A percentile compares a stretch with the other conserved stretches of the same genome.
Evolutionary conservation across 2,329 filamentous ascomycete genomes (phyloP).

Genomic region (Cladophialophora chaetospira): DNA sequence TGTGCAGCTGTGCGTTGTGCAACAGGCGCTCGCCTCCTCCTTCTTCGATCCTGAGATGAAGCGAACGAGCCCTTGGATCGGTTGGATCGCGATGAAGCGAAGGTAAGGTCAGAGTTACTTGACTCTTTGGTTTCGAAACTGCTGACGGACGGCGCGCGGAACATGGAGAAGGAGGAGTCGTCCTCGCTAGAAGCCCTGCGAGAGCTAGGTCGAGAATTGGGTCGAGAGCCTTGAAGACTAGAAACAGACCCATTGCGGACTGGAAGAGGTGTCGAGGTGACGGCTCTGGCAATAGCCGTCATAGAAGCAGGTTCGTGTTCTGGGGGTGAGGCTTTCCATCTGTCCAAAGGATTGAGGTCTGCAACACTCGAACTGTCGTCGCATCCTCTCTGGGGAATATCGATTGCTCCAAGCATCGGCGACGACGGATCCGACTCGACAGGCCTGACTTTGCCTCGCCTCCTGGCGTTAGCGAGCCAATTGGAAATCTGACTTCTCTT

Average conservation of each 20-base stretch:
- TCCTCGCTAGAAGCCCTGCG: conserved; percentile 49
- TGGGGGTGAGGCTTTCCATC: conserved; percentile 70
- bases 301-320: conserved; percentile 69
- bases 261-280: conserved; percentile 47
- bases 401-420: conserved; percentile 69
- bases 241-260: conserved; percentile 26
- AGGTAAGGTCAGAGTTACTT: conserved; percentile 56
- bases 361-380: conserved; percentile 47
- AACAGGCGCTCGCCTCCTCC: conserved; percentile 54
- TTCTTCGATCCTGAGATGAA: conserved; percentile 61
- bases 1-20: conserved; percentile 45
- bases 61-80: conserved; percentile 59
- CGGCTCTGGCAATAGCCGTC: conserved; percentile 64
- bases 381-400: conserved; percentile 66
- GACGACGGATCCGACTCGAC: conserved; percentile 60
- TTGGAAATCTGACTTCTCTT: conserved; percentile 84
- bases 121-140: conserved; percentile 59
- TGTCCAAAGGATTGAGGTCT: conserved; percentile 65
- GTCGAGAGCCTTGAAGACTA: conserved; percentile 35
- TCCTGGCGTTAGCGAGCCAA: conserved; percentile 87
- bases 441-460: conserved; percentile 74
- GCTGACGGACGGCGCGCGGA: conserved; percentile 55
- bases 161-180: conserved; percentile 54
- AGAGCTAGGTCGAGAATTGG: conserved; percentile 36
- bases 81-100: conserved; percentile 59